These are phyloP conservation scores for Pleurotus sapidus DNA, from an alignment of 768 basidiomycete genomes.

Conservation along the genomic window DNA sequence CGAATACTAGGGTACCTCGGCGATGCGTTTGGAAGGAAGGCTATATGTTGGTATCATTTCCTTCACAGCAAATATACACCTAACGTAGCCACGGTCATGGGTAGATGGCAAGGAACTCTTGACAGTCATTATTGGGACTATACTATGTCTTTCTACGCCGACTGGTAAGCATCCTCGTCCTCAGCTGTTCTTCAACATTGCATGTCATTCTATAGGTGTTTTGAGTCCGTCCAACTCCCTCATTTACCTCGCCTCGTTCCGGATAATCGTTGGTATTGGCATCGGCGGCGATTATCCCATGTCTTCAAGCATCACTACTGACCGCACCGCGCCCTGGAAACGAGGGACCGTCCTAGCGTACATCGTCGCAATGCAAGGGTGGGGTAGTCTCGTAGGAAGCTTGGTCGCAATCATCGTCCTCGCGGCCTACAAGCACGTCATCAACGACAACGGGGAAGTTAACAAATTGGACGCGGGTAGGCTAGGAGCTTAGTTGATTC, in stretches of 20 bases:
- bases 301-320: conserved; percentile 66
- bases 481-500: conserved; percentile 12
- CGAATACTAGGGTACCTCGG: conserved; percentile 38
- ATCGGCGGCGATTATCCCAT: conserved; percentile 82
- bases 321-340: conserved; percentile 60
- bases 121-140: conserved; percentile 77
- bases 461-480: conserved; percentile 69
- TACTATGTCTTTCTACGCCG: conserved; percentile 63
- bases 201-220: neutral
- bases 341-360: conserved; percentile 73
- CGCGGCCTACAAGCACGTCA: conserved; percentile 56
- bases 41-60: conserved; percentile 42
- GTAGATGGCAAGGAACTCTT: conserved; percentile 77
- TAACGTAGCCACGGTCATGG: neutral
- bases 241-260: conserved; percentile 63
- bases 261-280: conserved; percentile 74
- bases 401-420: conserved; percentile 66
- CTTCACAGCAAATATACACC: neutral
- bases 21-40: conserved; percentile 67
- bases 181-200: neutral
- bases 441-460: conserved; percentile 55
- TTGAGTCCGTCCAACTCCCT: conserved; percentile 50
- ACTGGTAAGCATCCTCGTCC: conserved; percentile 35
- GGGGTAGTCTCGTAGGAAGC: conserved; percentile 67
- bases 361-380: conserved; percentile 76